Evolutionary conservation across 768 basidiomycete genomes (phyloP), one percentile per base, ranked within the genome.

Genomic region (Symmetrospora coprosmae): DNA sequence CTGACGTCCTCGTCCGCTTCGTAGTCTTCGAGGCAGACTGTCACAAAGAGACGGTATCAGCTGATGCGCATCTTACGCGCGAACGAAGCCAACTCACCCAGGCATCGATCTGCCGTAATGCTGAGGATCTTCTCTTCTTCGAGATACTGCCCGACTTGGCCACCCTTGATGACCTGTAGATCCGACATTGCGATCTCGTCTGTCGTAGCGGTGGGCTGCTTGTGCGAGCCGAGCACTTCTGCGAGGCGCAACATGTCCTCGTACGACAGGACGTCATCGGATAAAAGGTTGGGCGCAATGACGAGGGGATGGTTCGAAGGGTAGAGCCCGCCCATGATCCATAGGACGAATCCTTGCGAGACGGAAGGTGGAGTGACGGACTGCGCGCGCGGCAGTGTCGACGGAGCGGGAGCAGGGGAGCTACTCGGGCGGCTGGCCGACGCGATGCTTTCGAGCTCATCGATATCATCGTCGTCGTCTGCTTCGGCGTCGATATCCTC

Each of bases 281-380:
- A 70, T 30, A 75, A 60, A 16, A 75, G 62, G 38, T 69, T 67
- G 0, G 75, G 75, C 17, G 72, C 69, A 0, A 82, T 84, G 40
- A 92, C 81, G 64, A 96, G 83, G 50, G 81, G 85, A 71, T 92
- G 89, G 66, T 86, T 82, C 14, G 85, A 83, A 1, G 88, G 87
- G 70, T 92, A 94, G 68, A 89, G 87, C n/a, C 89, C 89, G 14
- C 74, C 74, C 34, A 73, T 85, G 63, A 61, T 61, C 60, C 60
- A 61, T 7, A 61, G 35, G 6, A 61, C 23, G 28, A 39, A 61
- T 21, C 48, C 34, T 39, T 53, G 34, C 11, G 13, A 8, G 13
- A 17, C 16, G 23, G 45, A 19, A 21, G 45, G 17, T n/a, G 45
- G n/a, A n/a, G n/a, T n/a, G n/a, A n/a, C n/a, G n/a, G n/a, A n/a